Evolutionary conservation across 139 green algal genomes (phyloP).

Genomic region (Chlorella sp.): DNA sequence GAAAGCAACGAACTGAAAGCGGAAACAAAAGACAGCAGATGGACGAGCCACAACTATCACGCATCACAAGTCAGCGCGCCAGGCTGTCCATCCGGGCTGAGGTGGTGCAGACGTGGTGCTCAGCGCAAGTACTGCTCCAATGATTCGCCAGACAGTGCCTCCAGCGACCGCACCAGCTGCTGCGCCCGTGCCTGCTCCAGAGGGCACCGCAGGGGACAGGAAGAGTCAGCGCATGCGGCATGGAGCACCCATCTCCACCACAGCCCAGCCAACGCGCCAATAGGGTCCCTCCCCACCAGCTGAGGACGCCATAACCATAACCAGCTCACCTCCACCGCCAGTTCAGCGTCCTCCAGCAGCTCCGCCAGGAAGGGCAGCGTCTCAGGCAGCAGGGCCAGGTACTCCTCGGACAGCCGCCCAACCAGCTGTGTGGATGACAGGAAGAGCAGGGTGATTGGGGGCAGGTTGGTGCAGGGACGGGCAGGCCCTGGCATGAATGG

Average conservation of each 20-base stretch:
- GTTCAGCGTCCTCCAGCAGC: conserved; percentile 90
- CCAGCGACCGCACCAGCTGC: conserved; percentile 75
- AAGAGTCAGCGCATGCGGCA: too few species aligned
- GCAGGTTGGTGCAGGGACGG: too few species aligned
- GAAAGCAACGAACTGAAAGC: not conserved
- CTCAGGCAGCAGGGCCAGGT: conserved; percentile 78
- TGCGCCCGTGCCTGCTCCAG: conserved; percentile 42
- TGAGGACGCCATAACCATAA: too few species aligned
- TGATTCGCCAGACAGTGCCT: conserved; percentile 87
- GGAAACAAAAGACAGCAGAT: not conserved
- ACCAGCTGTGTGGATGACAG: conserved; percentile 49
- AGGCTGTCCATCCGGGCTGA: not conserved
- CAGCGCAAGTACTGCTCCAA: conserved; percentile 83
- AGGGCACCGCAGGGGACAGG: too few species aligned
- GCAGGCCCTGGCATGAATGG: too few species aligned
- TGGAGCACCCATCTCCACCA: too few species aligned
- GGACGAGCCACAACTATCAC: too few species aligned
- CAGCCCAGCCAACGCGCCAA: too few species aligned
- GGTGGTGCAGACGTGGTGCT: not conserved
- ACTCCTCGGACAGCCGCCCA: conserved; percentile 87
- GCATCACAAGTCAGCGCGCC: too few species aligned
- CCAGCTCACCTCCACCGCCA: conserved; percentile 57
- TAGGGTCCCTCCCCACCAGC: too few species aligned
- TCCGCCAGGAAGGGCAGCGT: conserved; percentile 92
- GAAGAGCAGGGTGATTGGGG: not conserved